These are phyloP conservation scores for Cutaneotrichosporon spelunceum DNA, from an alignment of 1,284 basidiomycete species.

Conservation along the genomic window DNA sequence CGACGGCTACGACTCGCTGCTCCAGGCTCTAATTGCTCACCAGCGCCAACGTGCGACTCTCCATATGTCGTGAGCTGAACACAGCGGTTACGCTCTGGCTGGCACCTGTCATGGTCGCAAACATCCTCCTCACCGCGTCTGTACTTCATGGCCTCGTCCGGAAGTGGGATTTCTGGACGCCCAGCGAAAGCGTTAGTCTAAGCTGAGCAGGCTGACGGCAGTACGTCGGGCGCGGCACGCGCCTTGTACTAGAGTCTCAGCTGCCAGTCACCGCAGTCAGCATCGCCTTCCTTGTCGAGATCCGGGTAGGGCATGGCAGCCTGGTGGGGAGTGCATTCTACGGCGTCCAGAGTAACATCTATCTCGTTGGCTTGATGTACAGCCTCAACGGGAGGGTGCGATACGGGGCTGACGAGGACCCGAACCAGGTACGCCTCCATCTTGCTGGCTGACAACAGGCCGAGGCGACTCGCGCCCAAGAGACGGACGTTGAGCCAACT, in stretches of 20 bases:
- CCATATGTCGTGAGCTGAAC: neutral
- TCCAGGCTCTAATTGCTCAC: neutral
- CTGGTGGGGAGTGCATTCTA: slow-evolving; percentile 33
- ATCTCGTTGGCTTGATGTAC: slow-evolving; percentile 35
- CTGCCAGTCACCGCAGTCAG: slow-evolving; percentile 32
- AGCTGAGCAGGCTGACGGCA: neutral
- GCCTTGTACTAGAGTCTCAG: slow-evolving; percentile 40
- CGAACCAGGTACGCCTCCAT: neutral
- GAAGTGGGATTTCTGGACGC: slow-evolving; percentile 35
- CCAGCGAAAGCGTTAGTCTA: slow-evolving; percentile 29
- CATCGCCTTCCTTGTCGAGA: slow-evolving; percentile 31
- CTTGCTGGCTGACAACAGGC: neutral
- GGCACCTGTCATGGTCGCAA: slow-evolving; percentile 26
- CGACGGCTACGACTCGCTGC: neutral
- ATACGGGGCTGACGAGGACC: slow-evolving; percentile 1
- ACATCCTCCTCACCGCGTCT: slow-evolving; percentile 31
- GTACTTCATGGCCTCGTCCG: slow-evolving; percentile 31
- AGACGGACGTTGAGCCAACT: too few species aligned
- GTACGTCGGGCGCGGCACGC: slow-evolving; percentile 30
- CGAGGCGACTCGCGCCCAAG: too few species aligned
- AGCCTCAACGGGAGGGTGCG: slow-evolving; percentile 31
- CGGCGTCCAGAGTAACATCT: slow-evolving; percentile 32
- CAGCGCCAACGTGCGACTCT: slow-evolving; percentile 4
- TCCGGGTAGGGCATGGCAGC: slow-evolving; percentile 27
- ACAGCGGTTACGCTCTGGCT: slow-evolving; percentile 13